These are phyloP conservation scores for Mrakia hoshinonis DNA, from an alignment of 768 basidiomycete species.

Conservation along the genomic window DNA sequence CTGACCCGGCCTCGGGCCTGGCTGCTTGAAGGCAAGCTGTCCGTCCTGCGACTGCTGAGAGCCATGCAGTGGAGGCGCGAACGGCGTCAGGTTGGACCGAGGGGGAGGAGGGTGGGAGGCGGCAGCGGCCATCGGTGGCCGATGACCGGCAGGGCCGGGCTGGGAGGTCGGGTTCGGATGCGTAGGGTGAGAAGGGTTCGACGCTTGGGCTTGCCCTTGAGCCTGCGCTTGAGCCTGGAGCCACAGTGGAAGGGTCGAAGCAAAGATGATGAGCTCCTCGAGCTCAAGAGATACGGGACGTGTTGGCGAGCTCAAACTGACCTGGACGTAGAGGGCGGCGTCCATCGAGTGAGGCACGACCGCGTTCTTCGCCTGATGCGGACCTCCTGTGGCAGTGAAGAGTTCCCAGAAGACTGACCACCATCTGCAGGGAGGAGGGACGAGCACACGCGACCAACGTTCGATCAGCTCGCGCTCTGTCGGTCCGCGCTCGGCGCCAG, in stretches of 20 bases:
- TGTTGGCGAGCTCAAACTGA: slow-evolving; percentile 26
- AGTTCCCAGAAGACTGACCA: slow-evolving; percentile 41
- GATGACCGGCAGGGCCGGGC: neutral
- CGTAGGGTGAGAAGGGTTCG: neutral
- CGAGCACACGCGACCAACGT: neutral
- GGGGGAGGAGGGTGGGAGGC: neutral
- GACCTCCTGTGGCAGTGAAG: slow-evolving; percentile 37
- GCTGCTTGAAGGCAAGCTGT: too few relatives aligned
- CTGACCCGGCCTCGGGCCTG: too few relatives aligned
- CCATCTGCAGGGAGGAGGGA: slow-evolving; percentile 31
- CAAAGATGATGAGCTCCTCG: too few relatives aligned
- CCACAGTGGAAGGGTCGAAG: neutral
- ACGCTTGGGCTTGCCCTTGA: neutral
- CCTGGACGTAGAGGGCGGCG: slow-evolving; percentile 37
- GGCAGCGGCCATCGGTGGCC: neutral
- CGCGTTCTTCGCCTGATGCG: slow-evolving; percentile 28
- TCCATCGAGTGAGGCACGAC: slow-evolving; percentile 26
- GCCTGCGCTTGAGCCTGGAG: neutral
- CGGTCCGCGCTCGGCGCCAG: neutral
- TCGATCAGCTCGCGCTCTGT: slow-evolving; percentile 1
- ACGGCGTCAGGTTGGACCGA: too few relatives aligned
- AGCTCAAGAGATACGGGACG: neutral
- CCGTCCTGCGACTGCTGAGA: too few relatives aligned
- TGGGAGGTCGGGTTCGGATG: neutral
- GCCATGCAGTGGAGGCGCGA: too few relatives aligned